Conservation (phyloP, 768 basidiomycete species). For the Dentipellis fragilis region DNA sequence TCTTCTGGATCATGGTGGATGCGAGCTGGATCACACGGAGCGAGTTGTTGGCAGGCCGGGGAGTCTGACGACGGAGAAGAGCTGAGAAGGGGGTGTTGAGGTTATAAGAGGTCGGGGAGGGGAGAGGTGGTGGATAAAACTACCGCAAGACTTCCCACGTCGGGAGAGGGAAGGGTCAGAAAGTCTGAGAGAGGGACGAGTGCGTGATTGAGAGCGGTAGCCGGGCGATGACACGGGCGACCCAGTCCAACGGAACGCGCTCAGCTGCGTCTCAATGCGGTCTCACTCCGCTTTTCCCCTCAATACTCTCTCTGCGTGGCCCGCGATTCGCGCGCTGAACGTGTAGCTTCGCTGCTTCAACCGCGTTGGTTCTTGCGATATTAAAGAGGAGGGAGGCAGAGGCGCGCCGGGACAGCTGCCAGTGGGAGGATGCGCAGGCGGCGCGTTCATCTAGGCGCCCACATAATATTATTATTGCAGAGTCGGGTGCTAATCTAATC, state of each 20-base stretch:
- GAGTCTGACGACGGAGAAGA: background rate
- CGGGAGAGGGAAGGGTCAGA: background rate
- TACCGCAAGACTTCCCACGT: background rate
- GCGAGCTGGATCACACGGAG: conserved; percentile 6
- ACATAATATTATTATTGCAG: too few species aligned
- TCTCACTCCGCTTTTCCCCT: too few species aligned
- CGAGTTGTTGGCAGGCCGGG: conserved; percentile 8
- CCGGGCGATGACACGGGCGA: background rate
- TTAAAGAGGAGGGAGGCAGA: too few species aligned
- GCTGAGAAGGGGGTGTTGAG: background rate
- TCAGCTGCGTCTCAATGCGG: too few species aligned
- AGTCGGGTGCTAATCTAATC: too few species aligned
- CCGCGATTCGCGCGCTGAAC: too few species aligned
- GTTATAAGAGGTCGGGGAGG: background rate
- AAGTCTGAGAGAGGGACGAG: conserved; percentile 4
- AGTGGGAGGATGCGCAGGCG: too few species aligned
- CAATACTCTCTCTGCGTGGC: too few species aligned
- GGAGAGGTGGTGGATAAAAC: conserved; percentile 3
- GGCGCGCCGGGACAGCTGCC: too few species aligned
- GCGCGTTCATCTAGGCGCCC: too few species aligned
- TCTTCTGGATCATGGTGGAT: conserved; percentile 55
- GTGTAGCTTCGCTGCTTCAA: too few species aligned
- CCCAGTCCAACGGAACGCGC: background rate
- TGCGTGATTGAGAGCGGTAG: background rate
- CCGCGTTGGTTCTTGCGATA: too few species aligned